Conservation (phyloP, 306 rosid species). For the Canavalia ensiformis region DNA sequence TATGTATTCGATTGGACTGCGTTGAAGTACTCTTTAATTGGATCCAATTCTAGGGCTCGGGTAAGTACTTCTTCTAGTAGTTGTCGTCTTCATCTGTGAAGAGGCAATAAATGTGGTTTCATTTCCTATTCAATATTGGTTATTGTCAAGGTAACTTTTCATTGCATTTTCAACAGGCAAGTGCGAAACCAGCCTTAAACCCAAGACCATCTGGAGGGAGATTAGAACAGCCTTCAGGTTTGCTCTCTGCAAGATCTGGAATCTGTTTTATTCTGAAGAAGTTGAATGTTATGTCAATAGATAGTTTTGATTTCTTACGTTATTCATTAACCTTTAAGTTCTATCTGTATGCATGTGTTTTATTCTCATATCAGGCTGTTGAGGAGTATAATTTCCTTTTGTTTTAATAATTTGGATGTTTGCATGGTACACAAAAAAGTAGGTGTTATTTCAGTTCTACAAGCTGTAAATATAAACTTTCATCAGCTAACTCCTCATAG, state of each 20-base stretch:
- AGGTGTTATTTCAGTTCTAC: slow-evolving; percentile 9
- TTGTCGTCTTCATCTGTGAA: slow-evolving; percentile 33
- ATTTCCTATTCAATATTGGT: slow-evolving; percentile 20
- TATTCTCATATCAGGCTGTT: slow-evolving; percentile 22
- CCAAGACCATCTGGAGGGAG: slow-evolving; percentile 77
- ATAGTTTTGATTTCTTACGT: slow-evolving; percentile 31
- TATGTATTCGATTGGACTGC: slow-evolving; percentile 97
- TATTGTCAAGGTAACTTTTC: slow-evolving; percentile 38
- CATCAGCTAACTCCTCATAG: slow-evolving; percentile 11
- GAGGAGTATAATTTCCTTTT: not conserved
- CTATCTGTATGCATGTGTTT: not conserved
- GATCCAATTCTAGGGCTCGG: slow-evolving; percentile 86
- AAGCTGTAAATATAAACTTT: slow-evolving; percentile 5
- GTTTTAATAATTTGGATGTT: slow-evolving; percentile 6
- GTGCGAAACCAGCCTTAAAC: slow-evolving; percentile 73
- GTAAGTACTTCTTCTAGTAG: slow-evolving; percentile 62
- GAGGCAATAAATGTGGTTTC: slow-evolving; percentile 30
- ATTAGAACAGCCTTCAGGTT: slow-evolving; percentile 85
- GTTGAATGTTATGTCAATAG: slow-evolving; percentile 2
- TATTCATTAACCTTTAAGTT: not conserved
- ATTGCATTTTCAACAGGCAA: slow-evolving; percentile 63
- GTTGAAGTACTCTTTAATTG: slow-evolving; percentile 91
- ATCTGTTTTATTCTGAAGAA: slow-evolving; percentile 32
- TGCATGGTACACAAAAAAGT: not conserved
- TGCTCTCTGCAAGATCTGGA: slow-evolving; percentile 45